Conservation (phyloP, 148 eudicot genomes). For the Persicaria maculosa region DNA sequence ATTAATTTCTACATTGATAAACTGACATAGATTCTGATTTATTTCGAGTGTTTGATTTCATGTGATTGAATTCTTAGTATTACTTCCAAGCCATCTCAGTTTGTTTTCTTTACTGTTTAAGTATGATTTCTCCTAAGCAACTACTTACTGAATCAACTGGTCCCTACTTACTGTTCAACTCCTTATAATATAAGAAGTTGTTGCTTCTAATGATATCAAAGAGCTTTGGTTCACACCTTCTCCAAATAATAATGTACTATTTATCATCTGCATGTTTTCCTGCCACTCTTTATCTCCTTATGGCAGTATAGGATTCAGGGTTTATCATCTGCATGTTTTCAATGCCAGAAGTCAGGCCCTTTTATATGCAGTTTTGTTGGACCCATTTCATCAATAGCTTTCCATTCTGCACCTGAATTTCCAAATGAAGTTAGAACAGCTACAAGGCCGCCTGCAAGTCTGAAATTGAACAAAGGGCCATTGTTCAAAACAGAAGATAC, state of each 20-base stretch:
- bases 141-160: neutral
- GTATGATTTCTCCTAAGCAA: neutral
- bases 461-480: neutral
- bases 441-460: too few species aligned
- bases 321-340: too few species aligned
- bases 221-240: neutral
- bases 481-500: conserved; percentile 4
- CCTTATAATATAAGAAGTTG: neutral
- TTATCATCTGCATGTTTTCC: too few species aligned
- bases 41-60: neutral
- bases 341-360: too few species aligned
- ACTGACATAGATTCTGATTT: too few species aligned
- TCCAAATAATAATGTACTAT: neutral
- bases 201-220: neutral
- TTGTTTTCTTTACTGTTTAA: neutral
- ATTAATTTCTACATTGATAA: too few species aligned
- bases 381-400: too few species aligned
- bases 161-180: neutral
- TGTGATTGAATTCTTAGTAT: neutral
- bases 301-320: too few species aligned
- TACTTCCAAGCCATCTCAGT: neutral
- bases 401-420: too few species aligned
- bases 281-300: too few species aligned
- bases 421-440: too few species aligned
- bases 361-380: too few species aligned